These are phyloP conservation scores for Trichoderma aggressivum DNA, from an alignment of 2,329 filamentous ascomycete genomes.

Conservation along the genomic window DNA sequence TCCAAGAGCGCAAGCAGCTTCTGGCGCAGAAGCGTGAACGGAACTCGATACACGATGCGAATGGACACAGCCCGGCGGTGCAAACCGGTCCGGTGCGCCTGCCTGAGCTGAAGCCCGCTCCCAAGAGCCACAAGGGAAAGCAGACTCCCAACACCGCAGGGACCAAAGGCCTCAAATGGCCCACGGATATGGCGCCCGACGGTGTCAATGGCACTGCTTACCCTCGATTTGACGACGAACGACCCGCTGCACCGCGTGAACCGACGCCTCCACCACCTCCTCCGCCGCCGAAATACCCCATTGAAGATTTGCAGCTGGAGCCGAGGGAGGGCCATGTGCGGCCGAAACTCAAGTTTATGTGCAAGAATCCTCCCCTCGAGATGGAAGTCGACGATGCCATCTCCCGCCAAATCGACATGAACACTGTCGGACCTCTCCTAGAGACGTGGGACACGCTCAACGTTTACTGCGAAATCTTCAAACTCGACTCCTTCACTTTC, in stretches of 20 bases:
- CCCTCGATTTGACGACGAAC: slow-evolving; percentile 43
- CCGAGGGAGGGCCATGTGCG: slow-evolving; percentile 64
- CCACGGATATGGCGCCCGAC: slow-evolving; percentile 29
- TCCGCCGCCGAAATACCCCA: slow-evolving; percentile 85
- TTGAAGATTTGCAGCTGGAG: slow-evolving; percentile 84
- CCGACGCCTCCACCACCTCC: slow-evolving; percentile 60
- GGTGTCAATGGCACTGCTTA: slow-evolving; percentile 48
- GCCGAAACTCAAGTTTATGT: slow-evolving; percentile 75
- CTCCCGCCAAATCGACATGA: slow-evolving; percentile 64
- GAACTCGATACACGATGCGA: slow-evolving; percentile 41
- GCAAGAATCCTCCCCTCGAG: slow-evolving; percentile 57
- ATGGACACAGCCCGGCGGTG: slow-evolving; percentile 35
- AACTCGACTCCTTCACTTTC: slow-evolving; percentile 94
- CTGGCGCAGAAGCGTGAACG: slow-evolving; percentile 62
- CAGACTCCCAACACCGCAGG: slow-evolving; percentile 32
- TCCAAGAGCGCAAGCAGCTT: slow-evolving; percentile 71
- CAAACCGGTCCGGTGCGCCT: slow-evolving; percentile 53
- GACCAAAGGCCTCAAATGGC: slow-evolving; percentile 45
- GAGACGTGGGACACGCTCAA: slow-evolving; percentile 97
- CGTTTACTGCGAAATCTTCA: slow-evolving; percentile 94
- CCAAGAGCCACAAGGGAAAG: slow-evolving; percentile 66
- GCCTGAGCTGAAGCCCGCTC: slow-evolving; percentile 70
- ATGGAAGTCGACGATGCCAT: slow-evolving; percentile 35
- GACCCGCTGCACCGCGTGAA: slow-evolving; percentile 27
- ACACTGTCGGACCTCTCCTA: slow-evolving; percentile 78